phyloP scores from a whole-genome alignment of 202 grass and related monocot genomes.

The Panicum hallii region DNA sequence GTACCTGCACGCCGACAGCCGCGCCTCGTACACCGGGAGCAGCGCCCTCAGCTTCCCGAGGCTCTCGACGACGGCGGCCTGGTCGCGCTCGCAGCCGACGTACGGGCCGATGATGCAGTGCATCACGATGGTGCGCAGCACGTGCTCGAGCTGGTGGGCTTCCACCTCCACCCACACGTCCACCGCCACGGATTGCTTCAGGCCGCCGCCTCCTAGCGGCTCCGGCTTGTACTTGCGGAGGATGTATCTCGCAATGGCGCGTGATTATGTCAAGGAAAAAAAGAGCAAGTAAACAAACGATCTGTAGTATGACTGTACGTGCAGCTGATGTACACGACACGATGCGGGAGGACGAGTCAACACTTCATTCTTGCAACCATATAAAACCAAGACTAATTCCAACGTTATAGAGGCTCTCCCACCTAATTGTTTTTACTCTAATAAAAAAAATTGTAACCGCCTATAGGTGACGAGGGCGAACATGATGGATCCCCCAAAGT shows the following conservation, averaged over 20 bases:
- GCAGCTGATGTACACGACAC: not conserved
- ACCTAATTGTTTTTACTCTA: no score
- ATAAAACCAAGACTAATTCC: no score
- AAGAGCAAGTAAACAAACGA: not conserved
- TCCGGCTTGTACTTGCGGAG: slow-evolving; percentile 64
- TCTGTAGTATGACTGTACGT: not conserved
- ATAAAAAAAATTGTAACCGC: no score
- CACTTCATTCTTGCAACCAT: no score
- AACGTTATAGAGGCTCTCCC: no score
- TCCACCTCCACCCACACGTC: no score
- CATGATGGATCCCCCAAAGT: no score
- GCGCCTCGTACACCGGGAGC: slow-evolving; percentile 53
- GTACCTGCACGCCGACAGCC: slow-evolving; percentile 40
- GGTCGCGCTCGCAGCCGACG: slow-evolving; percentile 35
- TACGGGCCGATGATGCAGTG: slow-evolving; percentile 35
- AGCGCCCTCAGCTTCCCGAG: slow-evolving; percentile 49
- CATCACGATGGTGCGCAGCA: no score
- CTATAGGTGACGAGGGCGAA: no score
- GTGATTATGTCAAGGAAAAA: slow-evolving; percentile 51
- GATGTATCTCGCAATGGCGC: slow-evolving; percentile 58
- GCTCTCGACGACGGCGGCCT: slow-evolving; percentile 33
- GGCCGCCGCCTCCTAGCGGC: slow-evolving; percentile 43
- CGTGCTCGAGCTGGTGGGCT: no score
- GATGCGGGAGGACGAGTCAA: not conserved
- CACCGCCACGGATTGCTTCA: slow-evolving; percentile 45